Evolutionary conservation across 176 grass and related monocot species (phyloP), one percentile per base, ranked within the genome.

Genomic region (Zoysia pacifica): DNA sequence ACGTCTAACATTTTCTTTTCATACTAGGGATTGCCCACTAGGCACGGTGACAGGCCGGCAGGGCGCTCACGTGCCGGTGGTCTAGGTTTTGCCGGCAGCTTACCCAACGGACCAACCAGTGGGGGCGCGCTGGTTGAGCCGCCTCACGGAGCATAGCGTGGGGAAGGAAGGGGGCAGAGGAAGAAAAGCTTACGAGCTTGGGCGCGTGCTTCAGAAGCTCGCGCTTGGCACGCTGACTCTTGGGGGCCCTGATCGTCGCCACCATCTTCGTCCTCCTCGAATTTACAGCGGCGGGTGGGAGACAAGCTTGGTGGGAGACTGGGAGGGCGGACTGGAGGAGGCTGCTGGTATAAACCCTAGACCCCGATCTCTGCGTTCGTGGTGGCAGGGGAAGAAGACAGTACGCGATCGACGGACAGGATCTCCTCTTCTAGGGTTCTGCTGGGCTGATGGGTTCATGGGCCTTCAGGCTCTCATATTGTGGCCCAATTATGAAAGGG

Each of bases 141-240:
- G 28, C 28, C 28, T 28, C 28, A 28, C 28, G 18, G 20, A 46
- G 7, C n/a, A 12, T 2, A 51, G 51, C 38, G 62, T 11, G 9
- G 59, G 36, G 35, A 9, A 9, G 15, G 3, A 15, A 48, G 5
- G 0, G 7, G 38, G 15, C 11, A 54, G 65, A 19, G 49, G 58
- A 77, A 77, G n/a, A 74, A 0, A 37, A 65, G 37, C 88, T 81
- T 90, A 97, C 89, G 4, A 93, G 78, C 93, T 91, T 97, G 66
- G 94, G 91, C 44, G 94, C 91, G 42, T 84, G 91, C 79, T 94
- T 90, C 11, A 90, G 89, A n/a, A 97, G 35, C 72, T 64, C 94
- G 35, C 94, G 60, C 89, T 83, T 94, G 2, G 88, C 91, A 73
- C 84, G 85, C 43, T 81, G 47, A 11, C 41, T 91, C 87, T 70